Evolutionary conservation across 306 rosid genomes (phyloP), one percentile per base, ranked within the genome.

Genomic region (Castanea sativa): DNA sequence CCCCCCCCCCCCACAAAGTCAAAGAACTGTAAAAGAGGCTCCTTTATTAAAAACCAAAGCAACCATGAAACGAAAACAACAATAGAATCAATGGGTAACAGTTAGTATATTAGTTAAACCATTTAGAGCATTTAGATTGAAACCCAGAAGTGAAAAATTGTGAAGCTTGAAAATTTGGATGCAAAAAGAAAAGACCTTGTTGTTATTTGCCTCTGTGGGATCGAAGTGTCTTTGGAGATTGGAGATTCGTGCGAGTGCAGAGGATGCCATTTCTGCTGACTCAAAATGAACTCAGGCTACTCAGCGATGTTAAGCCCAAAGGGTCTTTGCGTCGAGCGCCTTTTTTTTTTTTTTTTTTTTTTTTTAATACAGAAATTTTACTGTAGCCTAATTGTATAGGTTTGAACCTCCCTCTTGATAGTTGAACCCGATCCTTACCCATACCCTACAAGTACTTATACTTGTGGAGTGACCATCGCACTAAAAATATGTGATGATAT

Each of bases 141-240:
- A 63, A 29, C 38, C 41, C 7, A 27, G 10, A 27, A 27, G 69
- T 23, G 20, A 27, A 23, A 49, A 29, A 14, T 29, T 63, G 0
- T 29, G 69, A 63, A 63, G 30, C n/a, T 63, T 63, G 69, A 29
- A 15, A 58, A 53, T 29, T 29, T 65, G 16, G 51, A 68, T 55
- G 60, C 11, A 73, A 58, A 6, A 16, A 53, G 23, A 77, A 6
- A 16, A 53, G 38, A 77, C 83, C 80, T 69, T 74, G 35, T 77
- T 79, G 82, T 45, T 80, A n/a, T 56, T 65, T 23, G 86, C 55
- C 71, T 64, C 53, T 51, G 52, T 30, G 60, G 84, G 74, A 69
- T 80, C 70, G 19, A 94, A 77, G 83, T 94, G 97, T 77, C 86
- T 77, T 12, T 78, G 81, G 73, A 90, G 87, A 88, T 82, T 92